A percentile compares a stretch with the other conserved stretches of the same genome.
Evolutionary conservation across 768 basidiomycete species (phyloP).

Genomic region (Lyophyllum atratum): DNA sequence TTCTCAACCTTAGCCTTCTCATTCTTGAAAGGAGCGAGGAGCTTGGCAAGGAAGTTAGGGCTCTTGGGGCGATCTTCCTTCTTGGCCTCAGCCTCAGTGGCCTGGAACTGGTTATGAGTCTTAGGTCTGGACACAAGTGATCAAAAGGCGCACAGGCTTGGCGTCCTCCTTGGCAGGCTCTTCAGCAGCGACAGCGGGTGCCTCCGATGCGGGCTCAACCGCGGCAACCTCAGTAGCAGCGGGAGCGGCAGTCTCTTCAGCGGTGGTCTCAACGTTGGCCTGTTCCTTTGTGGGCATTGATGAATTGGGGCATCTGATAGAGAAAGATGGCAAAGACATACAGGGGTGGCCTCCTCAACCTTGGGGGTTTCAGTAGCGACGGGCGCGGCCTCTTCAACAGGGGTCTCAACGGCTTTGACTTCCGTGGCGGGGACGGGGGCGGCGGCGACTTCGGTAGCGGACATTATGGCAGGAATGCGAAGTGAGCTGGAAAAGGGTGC

Average conservation of each 20-base stretch:
- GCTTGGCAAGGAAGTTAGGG: conserved; percentile 72
- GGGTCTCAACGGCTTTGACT: conserved; percentile 48
- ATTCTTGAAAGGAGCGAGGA: conserved; percentile 79
- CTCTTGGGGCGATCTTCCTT: conserved; percentile 85
- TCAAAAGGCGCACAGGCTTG: conserved; percentile 37
- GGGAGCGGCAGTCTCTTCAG: conserved; percentile 22
- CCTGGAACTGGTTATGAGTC: conserved; percentile 27
- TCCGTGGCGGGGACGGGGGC: conserved; percentile 54
- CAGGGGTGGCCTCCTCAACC: conserved; percentile 28
- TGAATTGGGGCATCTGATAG: neutral
- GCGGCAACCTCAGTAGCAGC: conserved; percentile 16
- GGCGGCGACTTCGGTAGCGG: conserved; percentile 63
- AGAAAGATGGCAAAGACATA: conserved; percentile 10
- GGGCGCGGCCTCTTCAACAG: conserved; percentile 42
- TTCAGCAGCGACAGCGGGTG: conserved; percentile 23
- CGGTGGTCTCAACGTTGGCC: conserved; percentile 45
- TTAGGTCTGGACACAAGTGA: neutral
- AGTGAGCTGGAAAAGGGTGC: conserved; percentile 49
- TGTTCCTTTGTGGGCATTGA: conserved; percentile 17
- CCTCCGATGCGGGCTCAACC: conserved; percentile 18
- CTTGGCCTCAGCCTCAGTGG: conserved; percentile 52
- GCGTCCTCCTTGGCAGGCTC: conserved; percentile 41
- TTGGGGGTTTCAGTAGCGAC: conserved; percentile 59
- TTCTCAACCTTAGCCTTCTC: conserved; percentile 63
- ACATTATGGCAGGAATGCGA: conserved; percentile 75